Conservation (phyloP, 768 basidiomycete genomes). For the Tylopilus sp. region DNA sequence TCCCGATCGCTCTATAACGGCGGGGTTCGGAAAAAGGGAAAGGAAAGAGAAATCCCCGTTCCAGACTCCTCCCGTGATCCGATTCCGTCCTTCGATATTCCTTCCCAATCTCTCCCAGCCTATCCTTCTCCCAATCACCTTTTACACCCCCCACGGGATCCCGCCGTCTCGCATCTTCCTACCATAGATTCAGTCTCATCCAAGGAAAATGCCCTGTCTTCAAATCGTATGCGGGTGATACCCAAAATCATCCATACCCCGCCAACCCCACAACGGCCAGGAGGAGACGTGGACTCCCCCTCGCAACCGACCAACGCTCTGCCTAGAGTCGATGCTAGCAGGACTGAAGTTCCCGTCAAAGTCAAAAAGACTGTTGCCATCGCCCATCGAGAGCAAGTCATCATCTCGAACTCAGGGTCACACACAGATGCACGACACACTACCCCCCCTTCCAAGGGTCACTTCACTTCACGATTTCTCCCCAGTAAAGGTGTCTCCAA, state of each 20-base stretch:
- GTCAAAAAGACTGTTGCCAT: constrained; percentile 13
- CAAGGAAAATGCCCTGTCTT: constrained; percentile 24
- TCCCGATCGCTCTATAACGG: constrained; percentile 15
- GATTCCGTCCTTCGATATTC: constrained; percentile 12
- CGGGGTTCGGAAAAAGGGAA: constrained; percentile 24
- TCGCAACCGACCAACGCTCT: constrained; percentile 1
- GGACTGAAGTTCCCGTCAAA: constrained; percentile 4
- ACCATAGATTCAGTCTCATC: constrained; percentile 27
- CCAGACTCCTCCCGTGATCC: constrained; percentile 5
- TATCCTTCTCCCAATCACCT: constrained; percentile 14
- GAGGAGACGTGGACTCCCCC: constrained; percentile 11
- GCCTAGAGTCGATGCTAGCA: constrained; percentile 13
- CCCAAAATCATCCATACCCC: constrained; percentile 36
- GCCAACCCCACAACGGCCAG: constrained; percentile 33
- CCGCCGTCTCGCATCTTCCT: constrained; percentile 13
- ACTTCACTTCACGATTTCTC: constrained; percentile 32
- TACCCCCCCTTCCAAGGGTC: constrained; percentile 14
- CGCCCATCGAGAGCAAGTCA: constrained; percentile 25
- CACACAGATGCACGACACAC: constrained; percentile 3
- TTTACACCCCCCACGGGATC: constrained; percentile 10
- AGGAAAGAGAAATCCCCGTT: constrained; percentile 18
- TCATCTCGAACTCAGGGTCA: constrained; percentile 24
- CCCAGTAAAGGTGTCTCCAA: constrained; percentile 24
- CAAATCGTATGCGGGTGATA: constrained; percentile 24
- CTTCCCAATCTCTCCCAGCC: constrained; percentile 23